Conservation (phyloP, 371 early-diverging fungal genomes). For the Antonospora locustae region DNA sequence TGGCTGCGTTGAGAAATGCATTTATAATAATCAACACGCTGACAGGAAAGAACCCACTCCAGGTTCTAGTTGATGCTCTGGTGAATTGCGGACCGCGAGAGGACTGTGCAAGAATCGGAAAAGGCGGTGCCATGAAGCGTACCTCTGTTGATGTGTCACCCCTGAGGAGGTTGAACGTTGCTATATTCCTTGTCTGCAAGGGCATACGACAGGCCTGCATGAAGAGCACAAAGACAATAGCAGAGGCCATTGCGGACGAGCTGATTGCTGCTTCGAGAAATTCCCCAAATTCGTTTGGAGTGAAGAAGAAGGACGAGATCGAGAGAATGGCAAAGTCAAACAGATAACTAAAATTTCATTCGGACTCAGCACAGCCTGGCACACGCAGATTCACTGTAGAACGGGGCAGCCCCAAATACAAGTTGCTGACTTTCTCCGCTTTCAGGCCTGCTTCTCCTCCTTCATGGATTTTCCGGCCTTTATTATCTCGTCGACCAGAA, state of each 20-base stretch:
- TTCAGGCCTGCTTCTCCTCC: conserved; percentile 11
- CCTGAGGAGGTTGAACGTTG: conserved; percentile 90
- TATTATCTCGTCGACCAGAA: conserved; percentile 98
- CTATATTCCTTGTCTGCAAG: conserved; percentile 80
- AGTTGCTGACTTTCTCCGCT: neutral
- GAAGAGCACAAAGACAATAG: conserved; percentile 91
- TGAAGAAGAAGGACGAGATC: conserved; percentile 97
- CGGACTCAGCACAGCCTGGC: too few species aligned
- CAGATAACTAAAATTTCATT: conserved; percentile 58
- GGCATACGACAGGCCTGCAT: conserved; percentile 74
- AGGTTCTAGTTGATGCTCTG: conserved; percentile 94
- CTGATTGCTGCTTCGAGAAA: conserved; percentile 81
- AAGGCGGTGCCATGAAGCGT: conserved; percentile 96
- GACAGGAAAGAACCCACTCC: conserved; percentile 95
- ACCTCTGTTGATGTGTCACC: conserved; percentile 99
- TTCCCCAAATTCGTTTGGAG: conserved; percentile 55
- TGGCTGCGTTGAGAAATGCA: conserved; percentile 92
- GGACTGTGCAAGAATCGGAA: conserved; percentile 97
- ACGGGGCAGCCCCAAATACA: too few species aligned
- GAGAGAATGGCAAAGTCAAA: conserved; percentile 87
- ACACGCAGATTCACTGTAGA: too few species aligned
- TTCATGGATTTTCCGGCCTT: conserved; percentile 59
- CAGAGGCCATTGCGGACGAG: conserved; percentile 99
- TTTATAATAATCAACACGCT: conserved; percentile 94
- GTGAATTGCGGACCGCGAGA: conserved; percentile 99